Conservation (phyloP, 2,329 filamentous ascomycete genomes). For the Hypoxylon sp. region DNA sequence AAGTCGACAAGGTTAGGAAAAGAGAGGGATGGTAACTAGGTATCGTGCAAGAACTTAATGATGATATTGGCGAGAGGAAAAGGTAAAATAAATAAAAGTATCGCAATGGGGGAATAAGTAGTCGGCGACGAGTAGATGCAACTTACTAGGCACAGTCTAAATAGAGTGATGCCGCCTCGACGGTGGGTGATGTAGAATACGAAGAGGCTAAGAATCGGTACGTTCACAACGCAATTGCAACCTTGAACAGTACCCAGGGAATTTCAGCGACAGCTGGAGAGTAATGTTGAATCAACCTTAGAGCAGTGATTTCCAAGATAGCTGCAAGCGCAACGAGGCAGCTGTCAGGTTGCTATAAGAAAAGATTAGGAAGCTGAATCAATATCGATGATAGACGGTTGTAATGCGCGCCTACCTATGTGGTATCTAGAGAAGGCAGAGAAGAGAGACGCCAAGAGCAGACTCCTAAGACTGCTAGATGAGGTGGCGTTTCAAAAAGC, state of each 20-base stretch:
- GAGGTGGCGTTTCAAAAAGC: not conserved
- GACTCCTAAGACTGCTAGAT: no score
- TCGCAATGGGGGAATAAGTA: no score
- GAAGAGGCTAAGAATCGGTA: not conserved
- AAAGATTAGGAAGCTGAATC: not conserved
- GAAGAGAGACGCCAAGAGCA: not conserved
- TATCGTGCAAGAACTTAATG: not conserved
- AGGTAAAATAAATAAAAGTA: not conserved
- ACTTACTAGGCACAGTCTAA: not conserved
- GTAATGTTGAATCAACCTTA: not conserved
- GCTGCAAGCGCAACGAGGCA: not conserved
- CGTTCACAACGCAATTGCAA: no score
- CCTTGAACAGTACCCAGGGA: not conserved
- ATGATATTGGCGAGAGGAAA: not conserved
- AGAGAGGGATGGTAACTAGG: not conserved
- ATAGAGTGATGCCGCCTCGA: not conserved
- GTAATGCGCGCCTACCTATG: not conserved
- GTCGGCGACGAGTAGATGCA: not conserved
- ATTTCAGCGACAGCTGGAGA: not conserved
- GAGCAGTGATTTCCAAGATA: not conserved
- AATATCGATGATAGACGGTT: not conserved
- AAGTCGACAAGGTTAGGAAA: not conserved
- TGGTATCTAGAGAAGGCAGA: not conserved
- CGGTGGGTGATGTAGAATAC: slow-evolving; percentile 1
- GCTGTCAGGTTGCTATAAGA: not conserved